These are phyloP conservation scores for Prorocentrum cordatum DNA, from an alignment of 169 alveolate species.

Conservation along the genomic window DNA sequence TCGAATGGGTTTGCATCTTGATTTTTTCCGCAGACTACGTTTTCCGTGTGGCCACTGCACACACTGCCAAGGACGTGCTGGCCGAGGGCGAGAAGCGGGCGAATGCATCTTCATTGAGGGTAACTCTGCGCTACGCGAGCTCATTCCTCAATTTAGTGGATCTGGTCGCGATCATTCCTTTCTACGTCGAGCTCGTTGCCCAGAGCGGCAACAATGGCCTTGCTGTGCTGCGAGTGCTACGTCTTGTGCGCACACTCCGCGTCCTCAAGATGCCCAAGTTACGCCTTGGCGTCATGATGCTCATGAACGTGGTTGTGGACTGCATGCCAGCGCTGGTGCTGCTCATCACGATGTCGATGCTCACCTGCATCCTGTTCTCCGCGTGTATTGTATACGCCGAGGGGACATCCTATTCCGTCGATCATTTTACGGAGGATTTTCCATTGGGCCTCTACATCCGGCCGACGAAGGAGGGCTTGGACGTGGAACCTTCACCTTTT, in stretches of 20 bases:
- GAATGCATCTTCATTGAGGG: too few relatives aligned
- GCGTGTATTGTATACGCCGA: not conserved
- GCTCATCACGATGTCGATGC: not conserved
- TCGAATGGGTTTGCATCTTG: too few relatives aligned
- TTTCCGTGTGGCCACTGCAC: too few relatives aligned
- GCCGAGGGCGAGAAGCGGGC: too few relatives aligned
- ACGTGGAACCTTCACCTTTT: too few relatives aligned
- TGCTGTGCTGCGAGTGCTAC: not conserved
- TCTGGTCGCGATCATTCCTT: not conserved
- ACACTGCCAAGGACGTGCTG: too few relatives aligned
- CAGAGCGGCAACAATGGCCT: not conserved
- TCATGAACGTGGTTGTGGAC: not conserved
- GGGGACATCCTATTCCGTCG: not conserved
- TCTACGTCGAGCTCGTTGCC: not conserved
- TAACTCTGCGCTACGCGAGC: too few relatives aligned
- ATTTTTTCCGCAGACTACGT: too few relatives aligned
- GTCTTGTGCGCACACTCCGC: not conserved
- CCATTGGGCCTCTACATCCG: too few relatives aligned
- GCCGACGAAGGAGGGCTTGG: too few relatives aligned
- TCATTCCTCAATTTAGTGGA: not conserved
- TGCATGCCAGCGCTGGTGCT: not conserved
- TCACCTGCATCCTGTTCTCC: not conserved
- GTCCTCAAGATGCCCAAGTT: not conserved
- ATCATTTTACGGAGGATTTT: not conserved
- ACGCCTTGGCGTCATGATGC: not conserved